These are phyloP conservation scores for Exophiala sideris DNA, from an alignment of 2,329 filamentous ascomycete genomes.

Conservation along the genomic window DNA sequence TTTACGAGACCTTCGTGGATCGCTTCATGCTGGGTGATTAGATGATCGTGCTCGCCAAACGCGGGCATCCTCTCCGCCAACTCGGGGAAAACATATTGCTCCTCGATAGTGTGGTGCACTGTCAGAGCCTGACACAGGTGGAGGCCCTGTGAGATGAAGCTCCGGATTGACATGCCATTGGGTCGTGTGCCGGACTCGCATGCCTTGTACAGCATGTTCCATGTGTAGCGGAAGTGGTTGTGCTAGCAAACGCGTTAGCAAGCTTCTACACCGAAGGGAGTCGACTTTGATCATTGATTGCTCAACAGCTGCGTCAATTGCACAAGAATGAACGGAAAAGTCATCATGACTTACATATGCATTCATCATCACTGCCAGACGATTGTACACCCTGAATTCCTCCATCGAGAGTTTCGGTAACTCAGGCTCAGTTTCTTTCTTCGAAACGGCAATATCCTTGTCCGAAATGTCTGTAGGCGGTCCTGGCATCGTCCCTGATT, in stretches of 20 bases:
- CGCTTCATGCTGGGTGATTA: constrained; percentile 69
- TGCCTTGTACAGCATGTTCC: constrained; percentile 67
- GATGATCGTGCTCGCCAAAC: constrained; percentile 62
- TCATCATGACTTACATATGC: constrained; percentile 55
- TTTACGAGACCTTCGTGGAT: constrained; percentile 74
- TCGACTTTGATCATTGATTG: constrained; percentile 28
- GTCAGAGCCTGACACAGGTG: constrained; percentile 67
- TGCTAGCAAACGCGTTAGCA: constrained; percentile 50
- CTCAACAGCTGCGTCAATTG: neutral
- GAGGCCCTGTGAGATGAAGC: constrained; percentile 65
- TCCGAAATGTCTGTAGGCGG: no score
- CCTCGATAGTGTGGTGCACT: constrained; percentile 77
- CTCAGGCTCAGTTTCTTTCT: constrained; percentile 26
- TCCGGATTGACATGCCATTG: constrained; percentile 60
- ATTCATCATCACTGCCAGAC: constrained; percentile 40
- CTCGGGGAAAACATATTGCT: constrained; percentile 73
- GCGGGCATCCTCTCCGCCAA: constrained; percentile 75
- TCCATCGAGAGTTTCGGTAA: constrained; percentile 62
- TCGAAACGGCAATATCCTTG: neutral
- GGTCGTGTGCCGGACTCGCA: constrained; percentile 60
- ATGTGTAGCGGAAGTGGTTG: constrained; percentile 70
- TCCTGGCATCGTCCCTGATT: neutral
- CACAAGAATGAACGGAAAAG: constrained; percentile 8
- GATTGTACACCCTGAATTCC: constrained; percentile 56
- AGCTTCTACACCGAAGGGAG: neutral